These are phyloP conservation scores for Melocanna baccifera DNA, from an alignment of 176 grass and related monocot genomes.

Conservation along the genomic window DNA sequence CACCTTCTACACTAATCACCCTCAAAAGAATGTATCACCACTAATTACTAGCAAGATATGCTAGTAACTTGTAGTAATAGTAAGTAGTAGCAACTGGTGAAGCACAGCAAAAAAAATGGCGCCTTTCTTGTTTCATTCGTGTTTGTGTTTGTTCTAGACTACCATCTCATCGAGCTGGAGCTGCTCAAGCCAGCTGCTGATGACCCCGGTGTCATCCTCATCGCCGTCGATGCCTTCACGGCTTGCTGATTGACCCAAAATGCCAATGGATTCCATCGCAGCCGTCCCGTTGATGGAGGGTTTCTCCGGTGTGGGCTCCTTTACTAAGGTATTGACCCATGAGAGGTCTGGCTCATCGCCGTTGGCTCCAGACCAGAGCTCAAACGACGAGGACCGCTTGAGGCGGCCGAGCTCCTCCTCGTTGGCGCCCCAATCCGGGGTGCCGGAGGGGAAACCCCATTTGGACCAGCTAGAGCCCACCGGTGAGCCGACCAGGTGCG, in stretches of 20 bases:
- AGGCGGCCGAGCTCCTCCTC: conserved; percentile 57
- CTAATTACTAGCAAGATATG: conserved; percentile 18
- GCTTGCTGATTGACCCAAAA: conserved; percentile 12
- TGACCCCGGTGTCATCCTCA: conserved; percentile 36
- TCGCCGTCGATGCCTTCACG: neutral
- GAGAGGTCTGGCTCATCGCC: conserved; percentile 58
- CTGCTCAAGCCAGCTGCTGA: conserved; percentile 57
- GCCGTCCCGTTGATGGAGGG: neutral
- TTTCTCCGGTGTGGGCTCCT: conserved; percentile 51
- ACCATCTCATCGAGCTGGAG: conserved; percentile 74
- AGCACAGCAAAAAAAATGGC: conserved; percentile 34
- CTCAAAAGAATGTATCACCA: conserved; percentile 47
- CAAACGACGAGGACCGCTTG: conserved; percentile 60
- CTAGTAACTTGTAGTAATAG: conserved; percentile 7
- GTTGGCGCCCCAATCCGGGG: conserved; percentile 56
- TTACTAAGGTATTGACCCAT: conserved; percentile 71
- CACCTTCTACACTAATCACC: conserved; percentile 37
- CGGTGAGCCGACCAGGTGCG: conserved; percentile 40
- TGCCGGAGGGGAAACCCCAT: conserved; percentile 49
- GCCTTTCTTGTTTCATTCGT: conserved; percentile 35
- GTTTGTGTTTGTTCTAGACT: conserved; percentile 35
- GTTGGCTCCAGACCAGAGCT: conserved; percentile 33
- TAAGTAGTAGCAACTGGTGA: conserved; percentile 9
- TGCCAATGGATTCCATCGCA: conserved; percentile 15
- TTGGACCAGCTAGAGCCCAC: conserved; percentile 51